Evolutionary conservation across 1,284 basidiomycete species (phyloP).

Genomic region (Ganoderma resinaceum): DNA sequence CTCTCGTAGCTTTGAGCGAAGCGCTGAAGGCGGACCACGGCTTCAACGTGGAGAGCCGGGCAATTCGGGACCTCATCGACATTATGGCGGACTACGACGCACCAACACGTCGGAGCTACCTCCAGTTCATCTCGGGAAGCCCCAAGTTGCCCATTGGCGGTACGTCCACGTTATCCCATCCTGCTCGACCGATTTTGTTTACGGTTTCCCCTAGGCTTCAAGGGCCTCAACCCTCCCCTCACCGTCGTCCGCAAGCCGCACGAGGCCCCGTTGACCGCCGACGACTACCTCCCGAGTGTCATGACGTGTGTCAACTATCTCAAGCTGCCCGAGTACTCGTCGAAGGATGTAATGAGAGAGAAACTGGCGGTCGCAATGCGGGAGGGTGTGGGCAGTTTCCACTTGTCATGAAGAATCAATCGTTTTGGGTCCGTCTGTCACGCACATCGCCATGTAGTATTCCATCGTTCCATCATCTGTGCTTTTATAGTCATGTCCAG

Average conservation of each 20-base stretch:
- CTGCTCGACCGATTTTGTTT: conserved; percentile 2
- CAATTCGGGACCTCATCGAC: conserved; percentile 88
- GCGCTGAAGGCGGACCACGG: conserved; percentile 98
- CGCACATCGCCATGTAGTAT: conserved; percentile 24
- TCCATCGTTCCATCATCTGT: conserved; percentile 28
- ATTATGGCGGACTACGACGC: conserved; percentile 86
- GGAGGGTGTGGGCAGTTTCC: conserved; percentile 95
- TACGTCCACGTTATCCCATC: conserved; percentile 43
- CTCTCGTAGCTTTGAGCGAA: conserved; percentile 77
- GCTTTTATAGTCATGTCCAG: conserved; percentile 31
- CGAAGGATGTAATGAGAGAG: conserved; percentile 80
- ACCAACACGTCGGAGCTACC: conserved; percentile 81
- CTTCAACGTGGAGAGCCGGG: conserved; percentile 92
- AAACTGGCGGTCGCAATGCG: conserved; percentile 85
- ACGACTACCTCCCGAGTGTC: conserved; percentile 96
- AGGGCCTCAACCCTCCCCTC: conserved; percentile 91
- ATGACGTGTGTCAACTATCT: conserved; percentile 99
- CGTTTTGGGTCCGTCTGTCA: conserved; percentile 13
- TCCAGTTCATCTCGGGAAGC: conserved; percentile 98
- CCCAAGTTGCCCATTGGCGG: conserved; percentile 94
- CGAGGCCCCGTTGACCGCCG: conserved; percentile 87
- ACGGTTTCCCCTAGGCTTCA: conserved; percentile 76
- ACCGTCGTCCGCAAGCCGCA: conserved; percentile 98
- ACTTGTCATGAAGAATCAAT: conserved; percentile 73
- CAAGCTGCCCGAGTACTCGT: conserved; percentile 93